Conservation (phyloP, 805 yeast genomes). For the Candida endomychidarum region DNA sequence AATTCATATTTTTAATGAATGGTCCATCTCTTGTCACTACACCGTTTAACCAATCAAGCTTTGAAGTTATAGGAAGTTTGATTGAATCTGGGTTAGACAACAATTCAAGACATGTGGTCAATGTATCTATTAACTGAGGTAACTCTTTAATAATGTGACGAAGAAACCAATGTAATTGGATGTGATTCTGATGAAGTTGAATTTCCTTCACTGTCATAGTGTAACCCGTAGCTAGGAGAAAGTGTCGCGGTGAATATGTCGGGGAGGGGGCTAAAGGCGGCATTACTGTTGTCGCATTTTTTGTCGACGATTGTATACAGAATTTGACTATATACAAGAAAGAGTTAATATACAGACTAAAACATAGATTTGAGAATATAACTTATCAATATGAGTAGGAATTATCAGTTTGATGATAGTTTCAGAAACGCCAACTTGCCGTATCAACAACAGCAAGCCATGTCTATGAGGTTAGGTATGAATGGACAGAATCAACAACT, state of each 20-base stretch:
- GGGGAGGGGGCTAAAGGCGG: too few species aligned
- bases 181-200: conserved; percentile 20
- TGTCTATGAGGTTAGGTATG: conserved; percentile 5
- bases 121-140: conserved; percentile 37
- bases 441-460: conserved; percentile 11
- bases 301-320: conserved; percentile 8
- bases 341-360: conserved; percentile 5
- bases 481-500: conserved; percentile 2
- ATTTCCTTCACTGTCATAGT: conserved; percentile 1
- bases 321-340: conserved; percentile 6
- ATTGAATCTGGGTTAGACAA: conserved; percentile 26
- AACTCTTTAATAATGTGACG: conserved; percentile 27
- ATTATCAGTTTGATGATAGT: conserved; percentile 8
- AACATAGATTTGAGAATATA: not conserved
- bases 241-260: not conserved
- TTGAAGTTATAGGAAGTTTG: conserved; percentile 58
- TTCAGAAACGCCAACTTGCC: conserved; percentile 8
- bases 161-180: conserved; percentile 34
- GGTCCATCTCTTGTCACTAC: conserved; percentile 56
- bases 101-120: conserved; percentile 37
- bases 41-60: conserved; percentile 59
- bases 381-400: conserved; percentile 1
- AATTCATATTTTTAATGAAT: conserved; percentile 44
- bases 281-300: too few species aligned
- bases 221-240: too few species aligned